Evolutionary conservation across 805 yeast species (phyloP), one percentile per base, ranked within the genome.

Genomic region (Scheffersomyces amazonensis): DNA sequence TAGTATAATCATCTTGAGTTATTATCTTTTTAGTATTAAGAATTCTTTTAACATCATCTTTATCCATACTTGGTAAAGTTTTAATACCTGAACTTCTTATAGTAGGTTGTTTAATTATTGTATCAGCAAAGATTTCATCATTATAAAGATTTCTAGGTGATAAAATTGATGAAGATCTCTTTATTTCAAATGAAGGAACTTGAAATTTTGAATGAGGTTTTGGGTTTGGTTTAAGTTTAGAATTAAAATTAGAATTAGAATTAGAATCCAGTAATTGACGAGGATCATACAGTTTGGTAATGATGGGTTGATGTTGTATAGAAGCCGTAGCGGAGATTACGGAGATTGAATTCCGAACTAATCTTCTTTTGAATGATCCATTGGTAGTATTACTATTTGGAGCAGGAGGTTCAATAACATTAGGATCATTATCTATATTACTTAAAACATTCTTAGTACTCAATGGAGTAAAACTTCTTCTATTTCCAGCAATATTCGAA

Each of bases 1-100:
- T 52, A 2, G 66, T 46, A 40, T 65, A 67, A 36, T 68, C 75
- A 23, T 68, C 72, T 36, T 66, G 69, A 7, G 66, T 59, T 31
- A 69, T 58, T 7, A 62, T 63, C 27, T 58, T 54, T 39, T 66
- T 68, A 36, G 67, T 54, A 40, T 52, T 60, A 49, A 67, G 50
- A 23, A 71, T 69, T 40, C 60, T 56, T 45, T 64, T 60, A 8
- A 71, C 69, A 37, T 71, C 76, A 31, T 67, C 66, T 12, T 61
- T 55, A 41, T 70, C 73, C 75, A 71, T 71, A 44, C 75, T 70
- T 33, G 77, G 76, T 32, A 71, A 58, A 2, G 75, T 70, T 40
- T 64, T 69, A 75, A 71, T 71, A 12, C 76, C 76, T 21, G 52
- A 54, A n/a, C 71, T 52, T 40, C 57, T 61, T 17, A 71, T 71